A percentile compares a stretch with the other conserved stretches of the same genome.
Conservation (phyloP, 805 yeast genomes). For the Deakozyma indianensis region DNA sequence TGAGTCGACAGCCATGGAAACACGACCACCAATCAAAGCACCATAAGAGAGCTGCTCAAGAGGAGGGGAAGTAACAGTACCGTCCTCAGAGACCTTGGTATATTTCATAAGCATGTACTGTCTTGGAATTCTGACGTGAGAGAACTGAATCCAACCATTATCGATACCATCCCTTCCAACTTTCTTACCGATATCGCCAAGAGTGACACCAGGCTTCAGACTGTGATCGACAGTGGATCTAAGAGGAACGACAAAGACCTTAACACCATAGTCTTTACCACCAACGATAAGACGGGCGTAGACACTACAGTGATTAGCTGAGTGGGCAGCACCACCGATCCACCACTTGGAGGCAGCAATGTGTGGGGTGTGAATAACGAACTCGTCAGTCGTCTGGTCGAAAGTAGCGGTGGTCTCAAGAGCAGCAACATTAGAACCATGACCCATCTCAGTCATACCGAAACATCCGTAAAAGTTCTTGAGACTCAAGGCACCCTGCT, state of each 20-base stretch:
- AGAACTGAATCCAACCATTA: slow-evolving; percentile 85
- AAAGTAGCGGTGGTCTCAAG: slow-evolving; percentile 72
- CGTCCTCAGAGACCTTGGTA: slow-evolving; percentile 46
- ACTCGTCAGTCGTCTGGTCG: slow-evolving; percentile 42
- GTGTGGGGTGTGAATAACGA: slow-evolving; percentile 65
- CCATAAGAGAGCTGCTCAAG: slow-evolving; percentile 72
- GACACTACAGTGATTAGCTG: slow-evolving; percentile 64
- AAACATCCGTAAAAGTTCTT: slow-evolving; percentile 53
- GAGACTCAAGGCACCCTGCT: slow-evolving; percentile 18
- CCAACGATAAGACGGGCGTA: slow-evolving; percentile 65
- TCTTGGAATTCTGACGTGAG: slow-evolving; percentile 62
- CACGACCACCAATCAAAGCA: slow-evolving; percentile 71
- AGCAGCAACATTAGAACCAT: slow-evolving; percentile 80
- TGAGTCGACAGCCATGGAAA: slow-evolving; percentile 71
- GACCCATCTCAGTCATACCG: slow-evolving; percentile 78
- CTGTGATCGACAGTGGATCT: slow-evolving; percentile 51
- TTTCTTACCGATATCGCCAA: slow-evolving; percentile 80
- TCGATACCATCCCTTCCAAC: slow-evolving; percentile 90
- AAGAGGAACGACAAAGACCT: slow-evolving; percentile 73
- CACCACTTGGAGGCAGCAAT: slow-evolving; percentile 89
- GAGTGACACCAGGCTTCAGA: slow-evolving; percentile 54
- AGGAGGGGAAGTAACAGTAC: slow-evolving; percentile 58
- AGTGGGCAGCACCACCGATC: slow-evolving; percentile 92
- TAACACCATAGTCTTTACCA: slow-evolving; percentile 74
- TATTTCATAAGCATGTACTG: slow-evolving; percentile 63